Base-by-base conservation (phyloP, 805 yeast species). In the Torulaspora maleeae region DNA sequence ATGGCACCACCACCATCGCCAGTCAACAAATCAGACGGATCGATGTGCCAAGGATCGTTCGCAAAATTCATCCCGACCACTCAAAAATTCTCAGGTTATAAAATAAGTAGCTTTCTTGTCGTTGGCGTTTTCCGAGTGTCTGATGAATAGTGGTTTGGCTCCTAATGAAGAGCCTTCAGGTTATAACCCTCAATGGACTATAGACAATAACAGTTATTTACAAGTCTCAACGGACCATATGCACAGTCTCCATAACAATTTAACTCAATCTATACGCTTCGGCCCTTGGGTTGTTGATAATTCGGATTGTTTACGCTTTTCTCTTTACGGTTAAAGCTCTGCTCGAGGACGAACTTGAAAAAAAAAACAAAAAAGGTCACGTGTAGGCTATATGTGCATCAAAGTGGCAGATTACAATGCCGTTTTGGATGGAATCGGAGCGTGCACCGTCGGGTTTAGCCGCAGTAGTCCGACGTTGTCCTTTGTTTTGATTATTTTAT, bases 31-130 rank as follows among this genome's bases (percentile, higher is more conserved):
- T 44, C 55, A 13, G 54, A 45, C n/a, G 59, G 51, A 38, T 47
- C 44, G 38, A 51, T 48, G 32, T 49, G 43, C 59, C 59, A 54
- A 12, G 55, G 52, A 42, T 42, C 47, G 41, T 44, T 43, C 30
- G 45, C 47, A 28, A 48, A 41, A 27, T 48, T 44, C 51, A 48
- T 48, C 15, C 17, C 34, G 29, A 17, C 37, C 33, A 43, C 39
- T 19, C 29, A 24, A 25, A 32, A 16, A 37, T 17, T 16, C 10
- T 8, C 16, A 29, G 33, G 16, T 13, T 29, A 13, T 29, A 12
- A 7, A 29, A 29, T 8, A n/a, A 7, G 17, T 29, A 22, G 25
- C 5, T 22, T 22, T 22, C 25, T 22, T 22, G 7, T 22, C 25
- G 25, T 22, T 7, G 25, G 10, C 7, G 3, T 22, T 2, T 22